Conservation (phyloP, 495 filamentous ascomycete genomes). For the Daldinia caldariorum region DNA sequence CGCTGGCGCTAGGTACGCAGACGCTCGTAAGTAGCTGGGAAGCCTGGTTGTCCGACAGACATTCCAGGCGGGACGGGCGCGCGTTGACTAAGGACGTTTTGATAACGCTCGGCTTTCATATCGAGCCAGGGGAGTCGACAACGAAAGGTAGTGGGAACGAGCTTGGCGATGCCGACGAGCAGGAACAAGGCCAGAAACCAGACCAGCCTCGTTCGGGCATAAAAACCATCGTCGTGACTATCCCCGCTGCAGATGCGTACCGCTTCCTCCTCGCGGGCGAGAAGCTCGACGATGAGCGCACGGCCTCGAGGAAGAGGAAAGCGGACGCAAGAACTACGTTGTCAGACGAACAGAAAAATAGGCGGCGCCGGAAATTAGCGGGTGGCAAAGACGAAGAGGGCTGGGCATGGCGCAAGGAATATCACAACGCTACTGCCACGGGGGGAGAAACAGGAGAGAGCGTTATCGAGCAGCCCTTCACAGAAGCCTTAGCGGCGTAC, state of each 20-base stretch:
- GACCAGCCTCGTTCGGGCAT: conserved; percentile 44
- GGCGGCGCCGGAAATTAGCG: conserved; percentile 51
- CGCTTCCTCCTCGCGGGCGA: conserved; percentile 44
- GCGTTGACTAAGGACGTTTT: conserved; percentile 51
- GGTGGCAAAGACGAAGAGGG: conserved; percentile 56
- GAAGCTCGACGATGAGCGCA: background rate
- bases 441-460: background rate
- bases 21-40: conserved; percentile 54
- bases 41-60: conserved; percentile 50
- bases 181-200: conserved; percentile 12
- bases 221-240: conserved; percentile 55
- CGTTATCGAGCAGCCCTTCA: conserved; percentile 50
- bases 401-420: conserved; percentile 54
- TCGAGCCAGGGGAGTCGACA: conserved; percentile 35
- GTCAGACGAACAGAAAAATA: conserved; percentile 44
- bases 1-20: conserved; percentile 55
- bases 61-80: conserved; percentile 25
- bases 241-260: conserved; percentile 50
- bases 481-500: conserved; percentile 55
- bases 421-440: background rate
- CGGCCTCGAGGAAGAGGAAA: conserved; percentile 18
- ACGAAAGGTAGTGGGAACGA: background rate
- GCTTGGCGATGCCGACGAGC: conserved; percentile 1
- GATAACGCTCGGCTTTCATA: conserved; percentile 54
- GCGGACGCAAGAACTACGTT: conserved; percentile 21